Base-by-base conservation (phyloP, 129 eudicot species). In the Gnaphalium uliginosum region DNA sequence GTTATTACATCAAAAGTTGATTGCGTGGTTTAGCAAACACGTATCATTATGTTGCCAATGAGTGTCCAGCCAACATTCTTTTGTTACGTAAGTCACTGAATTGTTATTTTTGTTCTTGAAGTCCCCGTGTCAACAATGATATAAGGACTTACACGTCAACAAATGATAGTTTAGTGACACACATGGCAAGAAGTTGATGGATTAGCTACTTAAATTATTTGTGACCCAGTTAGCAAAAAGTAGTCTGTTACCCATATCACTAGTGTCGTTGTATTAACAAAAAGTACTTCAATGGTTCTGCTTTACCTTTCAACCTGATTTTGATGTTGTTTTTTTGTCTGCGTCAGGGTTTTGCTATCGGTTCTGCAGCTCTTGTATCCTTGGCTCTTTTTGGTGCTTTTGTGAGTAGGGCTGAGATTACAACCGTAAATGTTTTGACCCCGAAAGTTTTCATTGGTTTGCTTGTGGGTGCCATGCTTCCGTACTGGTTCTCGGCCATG, bases 401-500 rank as follows among this genome's bases (percentile, higher is more conserved):
- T 87, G 95, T 88, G 84, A 91, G 95, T 86, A 74, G 90, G 9
- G 97, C 97, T 18, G 78, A 76, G 69, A 85, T 91, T 51, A 37
- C 90, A 43, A 88, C 91, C 0, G 97, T 91, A 2, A 93, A 91
- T 32, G 97, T 88, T 15, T 68, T 91, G 72, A 88, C 94, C 25
- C 97, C 97, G 0, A 91, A 91, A 53, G 97, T 88, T 22, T 88
- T 91, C 79, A 88, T 91, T 3, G 97, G 97, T 64, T 75, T 91
- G 78, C 60, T 91, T 9, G 97, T 91, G 64, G 97, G 97, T 13
- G 97, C 96, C 3, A 88, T 86, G 97, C 97, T 90, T 81, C 96
- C 96, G 41, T 90, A 90, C 88, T 91, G 97, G 97, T 91, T 88
- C 76, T 92, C 96, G 0, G 97, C 97, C 79, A 89, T 92, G 97